Conservation (phyloP, 768 basidiomycete genomes). For the Hericium rajendrae region DNA sequence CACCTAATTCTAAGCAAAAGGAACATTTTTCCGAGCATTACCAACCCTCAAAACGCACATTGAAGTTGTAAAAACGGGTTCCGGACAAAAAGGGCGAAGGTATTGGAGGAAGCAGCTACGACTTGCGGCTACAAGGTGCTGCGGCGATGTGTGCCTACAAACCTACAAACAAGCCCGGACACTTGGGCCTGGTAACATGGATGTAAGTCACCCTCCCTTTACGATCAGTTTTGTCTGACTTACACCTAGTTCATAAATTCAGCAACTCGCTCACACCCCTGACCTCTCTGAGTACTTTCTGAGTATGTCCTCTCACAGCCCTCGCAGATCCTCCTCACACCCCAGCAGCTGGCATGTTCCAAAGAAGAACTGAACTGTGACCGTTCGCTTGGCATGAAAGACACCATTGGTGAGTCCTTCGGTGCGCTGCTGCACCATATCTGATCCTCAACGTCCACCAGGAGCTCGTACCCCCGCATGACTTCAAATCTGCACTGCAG, state of each 20-base stretch:
- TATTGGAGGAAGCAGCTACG: too few relatives aligned
- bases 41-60: too few relatives aligned
- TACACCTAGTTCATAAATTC: constrained; percentile 99
- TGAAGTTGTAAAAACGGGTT: too few relatives aligned
- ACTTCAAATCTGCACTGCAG: constrained; percentile 85
- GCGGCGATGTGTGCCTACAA: constrained; percentile 17
- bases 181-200: constrained; percentile 67
- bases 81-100: too few relatives aligned
- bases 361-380: constrained; percentile 83
- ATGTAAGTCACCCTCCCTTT: constrained; percentile 40
- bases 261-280: constrained; percentile 86
- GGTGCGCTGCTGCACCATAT: constrained; percentile 79
- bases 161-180: constrained; percentile 48
- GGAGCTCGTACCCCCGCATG: constrained; percentile 80
- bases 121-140: too few relatives aligned
- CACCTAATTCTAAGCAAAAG: too few relatives aligned
- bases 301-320: constrained; percentile 35
- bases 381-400: constrained; percentile 96
- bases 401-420: constrained; percentile 92
- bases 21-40: too few relatives aligned
- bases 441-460: constrained; percentile 50
- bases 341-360: constrained; percentile 62
- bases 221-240: background rate
- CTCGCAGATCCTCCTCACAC: background rate
- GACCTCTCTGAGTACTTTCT: constrained; percentile 92